Evolutionary conservation across 2,329 filamentous ascomycete genomes (phyloP), one percentile per base, ranked within the genome.

Genomic region (Trichophaea hybrida): DNA sequence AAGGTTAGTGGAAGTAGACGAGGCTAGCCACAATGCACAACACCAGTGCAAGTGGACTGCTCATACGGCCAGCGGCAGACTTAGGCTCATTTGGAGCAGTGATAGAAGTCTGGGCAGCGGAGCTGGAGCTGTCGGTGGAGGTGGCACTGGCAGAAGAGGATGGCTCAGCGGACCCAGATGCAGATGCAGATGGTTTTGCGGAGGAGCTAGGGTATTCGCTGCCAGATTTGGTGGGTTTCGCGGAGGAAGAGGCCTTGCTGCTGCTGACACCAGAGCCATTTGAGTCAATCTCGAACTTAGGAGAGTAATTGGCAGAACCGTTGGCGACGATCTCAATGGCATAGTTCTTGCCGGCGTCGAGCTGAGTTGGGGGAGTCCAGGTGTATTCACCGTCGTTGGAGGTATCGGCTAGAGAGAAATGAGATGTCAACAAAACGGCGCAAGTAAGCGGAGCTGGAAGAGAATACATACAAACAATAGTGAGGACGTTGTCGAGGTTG

Each of bases 311-410:
- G 38, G 58, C 56, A 15, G 61, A 58, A 10, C 44, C 49, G 32
- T 60, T 62, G 40, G 58, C 63, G 13, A 64, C 58, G 40, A 69
- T 68, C 55, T 68, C 61, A 37, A 69, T 62, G 12, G 64, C 53
- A 40, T 68, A 68, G 58, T 65, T 64, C 10, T 49, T 51, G n/a
- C 60, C 64, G 38, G 59, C 52, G 2, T 55, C 51, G 13, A 66
- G 37, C 12, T 58, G 57, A 5, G 44, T 31, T 13, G 66, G 59
- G 33, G 65, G 60, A 35, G 60, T 60, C 67, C 67, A 69, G 38
- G 61, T 63, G 57, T 61, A 69, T n/a, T 59, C 53, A 38, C 67
- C 67, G 34, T 50, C 51, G 52, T 69, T 69, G 6, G 61, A 49
- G 44, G 66, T 67, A 38, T 63, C 59, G 13, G 61, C 65, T 67